Conservation (phyloP, 331 rosid genomes). For the Saraca asoca region DNA sequence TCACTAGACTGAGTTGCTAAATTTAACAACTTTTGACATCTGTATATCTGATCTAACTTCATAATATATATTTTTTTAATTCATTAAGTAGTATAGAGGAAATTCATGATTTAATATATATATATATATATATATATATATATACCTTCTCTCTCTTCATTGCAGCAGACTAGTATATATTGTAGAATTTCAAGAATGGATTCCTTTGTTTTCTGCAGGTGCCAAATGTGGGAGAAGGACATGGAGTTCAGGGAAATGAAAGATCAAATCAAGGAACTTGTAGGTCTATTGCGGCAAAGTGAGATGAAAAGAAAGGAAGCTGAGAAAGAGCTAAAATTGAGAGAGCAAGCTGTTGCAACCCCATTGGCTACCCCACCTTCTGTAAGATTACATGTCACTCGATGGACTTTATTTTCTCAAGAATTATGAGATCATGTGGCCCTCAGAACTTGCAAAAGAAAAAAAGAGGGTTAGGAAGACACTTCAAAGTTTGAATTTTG, state of each 20-base stretch:
- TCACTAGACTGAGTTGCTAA: too few relatives aligned
- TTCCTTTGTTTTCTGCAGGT: conserved; percentile 53
- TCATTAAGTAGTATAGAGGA: too few relatives aligned
- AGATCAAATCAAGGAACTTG: conserved; percentile 97
- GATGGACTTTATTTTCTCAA: conserved; percentile 12
- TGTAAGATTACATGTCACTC: conserved; percentile 53
- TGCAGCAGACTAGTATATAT: conserved; percentile 15
- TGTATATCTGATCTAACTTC: too few relatives aligned
- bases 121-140: too few relatives aligned
- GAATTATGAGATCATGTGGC: conserved; percentile 12
- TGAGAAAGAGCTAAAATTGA: conserved; percentile 88
- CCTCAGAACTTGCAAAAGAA: conserved; percentile 11
- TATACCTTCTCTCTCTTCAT: background rate
- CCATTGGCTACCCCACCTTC: conserved; percentile 76
- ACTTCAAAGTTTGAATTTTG: conserved; percentile 8
- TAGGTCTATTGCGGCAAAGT: conserved; percentile 90
- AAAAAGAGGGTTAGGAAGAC: conserved; percentile 6
- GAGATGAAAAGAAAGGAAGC: conserved; percentile 89
- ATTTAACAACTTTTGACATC: too few relatives aligned
- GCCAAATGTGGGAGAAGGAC: conserved; percentile 95
- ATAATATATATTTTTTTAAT: too few relatives aligned
- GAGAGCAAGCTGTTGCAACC: conserved; percentile 76
- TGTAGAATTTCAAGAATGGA: conserved; percentile 31
- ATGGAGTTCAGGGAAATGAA: conserved; percentile 93
- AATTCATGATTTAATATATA: too few relatives aligned